Base-by-base conservation (phyloP, 139 green algal genomes). In the Chlorella sp. region DNA sequence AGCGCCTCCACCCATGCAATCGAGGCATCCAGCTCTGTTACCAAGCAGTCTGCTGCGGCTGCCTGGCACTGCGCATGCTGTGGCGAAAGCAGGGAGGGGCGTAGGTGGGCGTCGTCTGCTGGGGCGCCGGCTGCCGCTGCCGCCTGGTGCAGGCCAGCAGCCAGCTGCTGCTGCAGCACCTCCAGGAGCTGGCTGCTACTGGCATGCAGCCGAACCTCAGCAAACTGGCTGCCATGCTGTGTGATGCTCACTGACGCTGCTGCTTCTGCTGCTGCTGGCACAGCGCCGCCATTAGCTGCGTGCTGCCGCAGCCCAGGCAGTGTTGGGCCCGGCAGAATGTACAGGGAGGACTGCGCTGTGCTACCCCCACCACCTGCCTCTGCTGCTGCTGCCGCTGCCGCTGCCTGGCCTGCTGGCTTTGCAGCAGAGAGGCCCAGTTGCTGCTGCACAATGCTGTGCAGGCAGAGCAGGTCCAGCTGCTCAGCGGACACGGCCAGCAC, bases 1-100 rank as follows among this genome's bases (percentile, higher is more conserved):
- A 85, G 68, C 23, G 68, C 51, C 67, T 85, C 80, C 47, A 85
- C 32, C 80, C 80, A 85, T 4, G 39, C 68, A 13, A 85, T 78
- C 4, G n/a, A 70, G 17, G 68, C 80, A 41, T 85, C 80, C 30
- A 85, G 64, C 80, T 85, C 80, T 2, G 7, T 2, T 23, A 85
- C 51, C 67, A 85, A 23, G 4, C 30, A 23, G 2, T 57, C 80
- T 17, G 80, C 80, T 9, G 68, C 67, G 16, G 20, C 47, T 23
- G 68, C 30, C 34, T 12, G 39, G 51, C 56, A 51, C 80, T 79
- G 51, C 12, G 80, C 80, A 56, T 69, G 51, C 51, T 79, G 47
- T 17, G 36, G 41, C 18, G 20, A 30, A 51, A 79, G 80, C 44
- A 72, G 38, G 80, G 68, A 72, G 80, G 23, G 41, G 3, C 39